A percentile compares a stretch with the other conserved stretches of the same genome.
Evolutionary conservation across 345 rosid genomes (phyloP).

Genomic region (Eucalyptus regnans): DNA sequence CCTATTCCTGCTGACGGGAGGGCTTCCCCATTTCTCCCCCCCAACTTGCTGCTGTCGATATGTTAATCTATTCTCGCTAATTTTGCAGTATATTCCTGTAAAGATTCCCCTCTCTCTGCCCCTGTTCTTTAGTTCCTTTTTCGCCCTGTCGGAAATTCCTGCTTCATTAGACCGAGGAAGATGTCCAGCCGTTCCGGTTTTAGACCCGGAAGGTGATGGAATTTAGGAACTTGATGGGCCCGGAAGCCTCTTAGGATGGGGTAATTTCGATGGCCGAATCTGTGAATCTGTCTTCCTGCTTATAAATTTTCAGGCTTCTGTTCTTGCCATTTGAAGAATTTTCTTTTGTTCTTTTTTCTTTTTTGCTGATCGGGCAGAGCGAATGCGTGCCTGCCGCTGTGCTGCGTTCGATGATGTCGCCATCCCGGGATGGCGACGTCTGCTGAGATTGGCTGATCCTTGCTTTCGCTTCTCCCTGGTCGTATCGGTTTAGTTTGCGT

Average conservation of each 20-base stretch:
- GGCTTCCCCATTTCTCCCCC: neutral
- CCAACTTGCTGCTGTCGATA: neutral
- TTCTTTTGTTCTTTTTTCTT: too few relatives aligned
- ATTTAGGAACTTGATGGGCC: neutral
- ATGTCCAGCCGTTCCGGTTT: neutral
- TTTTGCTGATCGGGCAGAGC: neutral
- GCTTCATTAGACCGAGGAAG: neutral
- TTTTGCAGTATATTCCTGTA: neutral
- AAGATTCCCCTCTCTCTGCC: neutral
- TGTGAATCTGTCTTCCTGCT: neutral
- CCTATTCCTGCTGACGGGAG: conserved; percentile 19
- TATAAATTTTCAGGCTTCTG: neutral
- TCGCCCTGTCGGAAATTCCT: neutral
- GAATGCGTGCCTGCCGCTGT: neutral
- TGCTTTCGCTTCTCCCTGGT: neutral
- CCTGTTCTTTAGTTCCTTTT: neutral
- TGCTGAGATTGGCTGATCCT: neutral
- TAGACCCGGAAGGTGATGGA: neutral
- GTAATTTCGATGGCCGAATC: neutral
- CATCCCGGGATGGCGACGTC: neutral
- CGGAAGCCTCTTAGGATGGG: neutral
- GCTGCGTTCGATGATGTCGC: neutral
- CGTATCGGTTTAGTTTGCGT: neutral
- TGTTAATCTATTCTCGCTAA: neutral
- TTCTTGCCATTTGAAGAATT: neutral